Base-by-base conservation (phyloP, 148 eudicot species). In the Silene conica region DNA sequence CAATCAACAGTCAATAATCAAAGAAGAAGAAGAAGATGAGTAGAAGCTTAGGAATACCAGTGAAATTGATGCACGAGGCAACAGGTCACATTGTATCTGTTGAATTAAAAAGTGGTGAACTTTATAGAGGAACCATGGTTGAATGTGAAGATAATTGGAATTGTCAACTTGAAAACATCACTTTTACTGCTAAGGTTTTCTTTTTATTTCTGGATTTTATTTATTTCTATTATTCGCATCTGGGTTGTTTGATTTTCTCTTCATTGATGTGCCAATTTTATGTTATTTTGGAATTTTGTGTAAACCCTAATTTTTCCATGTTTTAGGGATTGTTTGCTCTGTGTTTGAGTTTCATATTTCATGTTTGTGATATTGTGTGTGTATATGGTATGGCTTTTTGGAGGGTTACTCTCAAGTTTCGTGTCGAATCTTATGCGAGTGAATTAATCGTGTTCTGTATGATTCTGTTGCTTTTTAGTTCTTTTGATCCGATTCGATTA, bases 81-180 rank as follows among this genome's bases (percentile, higher is more conserved):
- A 78, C 88, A 0, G 96, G 93, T 2, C 96, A 92, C 50, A 62
- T 92, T 2, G 97, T 92, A 31, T 86, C 97, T 0, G 98, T 94
- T 19, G 98, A 94, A 64, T 87, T 94, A 66, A 94, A 94, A 77
- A 91, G 93, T 62, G 97, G 98, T 15, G 98, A 94, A 80, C 85
- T 91, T 14, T 94, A 94, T 76, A 85, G 97, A 76, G 97, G 98
- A 70, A 82, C 89, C 67, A 85, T 94, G 93, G 68, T 89, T 63
- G 98, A 94, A 71, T 94, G 97, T 74, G 98, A 94, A 79, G 96
- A 94, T 74, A 91, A 91, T 80, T 94, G 97, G 98, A 94, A 94
- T 76, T 94, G 98, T 76, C 95, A 89, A 60, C 97, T 94, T 23
- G 97, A 94, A 65, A 88, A 82, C 78, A 91, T 94, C 81, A 94